Conservation (phyloP, 2,329 filamentous ascomycete genomes). For the Neurospora sp. region DNA sequence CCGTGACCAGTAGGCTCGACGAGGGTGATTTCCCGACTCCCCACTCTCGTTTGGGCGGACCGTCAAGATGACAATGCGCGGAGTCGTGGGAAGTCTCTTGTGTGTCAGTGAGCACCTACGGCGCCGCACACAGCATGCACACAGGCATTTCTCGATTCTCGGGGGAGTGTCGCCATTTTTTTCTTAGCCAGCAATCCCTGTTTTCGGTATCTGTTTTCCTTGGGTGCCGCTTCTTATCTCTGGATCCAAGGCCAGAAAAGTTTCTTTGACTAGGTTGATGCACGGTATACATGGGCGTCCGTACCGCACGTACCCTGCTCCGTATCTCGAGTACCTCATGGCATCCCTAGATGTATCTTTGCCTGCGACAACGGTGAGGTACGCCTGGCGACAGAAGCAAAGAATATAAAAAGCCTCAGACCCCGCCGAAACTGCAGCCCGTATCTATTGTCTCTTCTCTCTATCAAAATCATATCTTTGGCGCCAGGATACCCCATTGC, state of each 20-base stretch:
- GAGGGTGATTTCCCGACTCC: not conserved
- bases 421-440: constrained; percentile 3
- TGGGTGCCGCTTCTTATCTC: not conserved
- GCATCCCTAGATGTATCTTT: not conserved
- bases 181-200: not conserved
- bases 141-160: not conserved
- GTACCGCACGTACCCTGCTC: not conserved
- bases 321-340: not conserved
- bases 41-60: not conserved
- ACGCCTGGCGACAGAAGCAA: constrained; percentile 2
- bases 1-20: not conserved
- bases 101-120: not conserved
- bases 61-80: not conserved
- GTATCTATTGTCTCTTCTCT: not conserved
- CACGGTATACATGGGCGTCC: not conserved
- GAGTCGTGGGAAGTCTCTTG: not conserved
- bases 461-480: not conserved
- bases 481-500: not conserved
- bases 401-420: constrained; percentile 9
- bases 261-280: not conserved
- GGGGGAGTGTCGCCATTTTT: not conserved
- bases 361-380: not conserved
- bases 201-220: not conserved
- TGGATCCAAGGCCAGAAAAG: not conserved
- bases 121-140: not conserved